phyloP scores from a whole-genome alignment of 2,329 filamentous ascomycete species.

The Botrytis byssoidea region DNA sequence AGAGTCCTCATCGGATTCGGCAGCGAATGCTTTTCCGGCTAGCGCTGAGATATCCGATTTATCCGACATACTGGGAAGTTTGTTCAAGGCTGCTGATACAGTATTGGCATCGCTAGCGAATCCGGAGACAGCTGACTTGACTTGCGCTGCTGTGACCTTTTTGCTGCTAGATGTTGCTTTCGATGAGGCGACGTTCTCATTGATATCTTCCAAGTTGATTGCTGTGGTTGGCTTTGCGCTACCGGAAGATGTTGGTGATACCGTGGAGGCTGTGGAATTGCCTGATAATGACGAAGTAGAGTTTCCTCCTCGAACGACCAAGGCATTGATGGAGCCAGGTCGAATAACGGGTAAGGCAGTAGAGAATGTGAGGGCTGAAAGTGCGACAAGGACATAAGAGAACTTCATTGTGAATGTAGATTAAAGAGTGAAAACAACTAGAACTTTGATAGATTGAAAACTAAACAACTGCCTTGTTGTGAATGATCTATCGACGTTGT shows the following conservation, averaged over 20 bases:
- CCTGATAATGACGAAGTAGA: neutral
- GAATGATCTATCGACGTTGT: neutral
- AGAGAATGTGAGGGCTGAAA: conserved; percentile 10
- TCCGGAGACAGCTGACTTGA: conserved; percentile 26
- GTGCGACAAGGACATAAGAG: neutral
- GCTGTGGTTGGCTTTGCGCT: neutral
- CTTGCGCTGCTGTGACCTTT: conserved; percentile 16
- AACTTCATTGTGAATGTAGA: conserved; percentile 14
- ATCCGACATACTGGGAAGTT: conserved; percentile 25
- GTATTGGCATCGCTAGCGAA: conserved; percentile 35
- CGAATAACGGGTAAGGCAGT: conserved; percentile 4
- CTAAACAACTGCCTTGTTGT: neutral
- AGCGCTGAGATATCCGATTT: conserved; percentile 25
- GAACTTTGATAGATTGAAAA: neutral
- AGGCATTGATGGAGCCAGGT: neutral
- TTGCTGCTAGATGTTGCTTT: neutral
- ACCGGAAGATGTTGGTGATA: neutral
- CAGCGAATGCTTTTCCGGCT: conserved; percentile 30
- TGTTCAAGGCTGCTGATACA: conserved; percentile 31
- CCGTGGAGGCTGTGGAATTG: conserved; percentile 2
- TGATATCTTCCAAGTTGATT: neutral
- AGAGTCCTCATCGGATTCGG: conserved; percentile 33
- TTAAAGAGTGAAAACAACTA: conserved; percentile 3
- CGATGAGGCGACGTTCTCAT: neutral
- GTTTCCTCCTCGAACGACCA: neutral